Evolutionary conservation across 1,284 basidiomycete genomes (phyloP).

Genomic region (Malassezia yamatoensis): DNA sequence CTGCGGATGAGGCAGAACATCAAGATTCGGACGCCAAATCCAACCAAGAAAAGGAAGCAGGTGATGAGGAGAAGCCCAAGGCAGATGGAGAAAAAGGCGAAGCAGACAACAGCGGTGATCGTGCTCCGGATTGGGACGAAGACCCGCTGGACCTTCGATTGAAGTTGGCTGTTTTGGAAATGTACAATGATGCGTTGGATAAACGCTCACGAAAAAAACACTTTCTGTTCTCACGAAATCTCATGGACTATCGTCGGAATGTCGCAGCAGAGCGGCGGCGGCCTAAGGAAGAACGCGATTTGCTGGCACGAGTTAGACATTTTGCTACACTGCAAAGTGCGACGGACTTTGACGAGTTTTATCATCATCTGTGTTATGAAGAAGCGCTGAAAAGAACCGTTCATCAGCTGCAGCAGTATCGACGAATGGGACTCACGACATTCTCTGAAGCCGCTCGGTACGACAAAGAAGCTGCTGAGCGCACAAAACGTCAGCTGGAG

Average conservation of each 20-base stretch:
- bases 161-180: constrained; percentile 80
- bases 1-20: constrained; percentile 15
- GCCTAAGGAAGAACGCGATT: constrained; percentile 80
- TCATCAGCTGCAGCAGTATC: constrained; percentile 41
- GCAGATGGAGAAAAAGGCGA: constrained; percentile 19
- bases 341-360: constrained; percentile 78
- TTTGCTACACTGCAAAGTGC: constrained; percentile 86
- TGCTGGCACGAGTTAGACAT: constrained; percentile 76
- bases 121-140: constrained; percentile 57
- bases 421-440: constrained; percentile 38
- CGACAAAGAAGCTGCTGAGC: constrained; percentile 40
- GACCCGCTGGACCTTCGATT: constrained; percentile 69
- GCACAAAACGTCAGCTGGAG: constrained; percentile 30
- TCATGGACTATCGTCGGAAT: constrained; percentile 78
- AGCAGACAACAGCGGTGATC: constrained; percentile 29
- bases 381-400: constrained; percentile 39
- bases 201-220: constrained; percentile 75
- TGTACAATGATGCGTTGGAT: constrained; percentile 84
- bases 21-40: neutral
- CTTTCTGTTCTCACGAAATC: constrained; percentile 82
- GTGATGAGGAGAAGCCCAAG: constrained; percentile 23
- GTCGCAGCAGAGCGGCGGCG: constrained; percentile 81
- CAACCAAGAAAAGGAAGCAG: constrained; percentile 18
- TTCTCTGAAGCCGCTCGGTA: constrained; percentile 38
- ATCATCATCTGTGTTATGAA: constrained; percentile 65